These are phyloP conservation scores for Hymenoscyphus linearis DNA, from an alignment of 2,329 filamentous ascomycete genomes.

Conservation along the genomic window DNA sequence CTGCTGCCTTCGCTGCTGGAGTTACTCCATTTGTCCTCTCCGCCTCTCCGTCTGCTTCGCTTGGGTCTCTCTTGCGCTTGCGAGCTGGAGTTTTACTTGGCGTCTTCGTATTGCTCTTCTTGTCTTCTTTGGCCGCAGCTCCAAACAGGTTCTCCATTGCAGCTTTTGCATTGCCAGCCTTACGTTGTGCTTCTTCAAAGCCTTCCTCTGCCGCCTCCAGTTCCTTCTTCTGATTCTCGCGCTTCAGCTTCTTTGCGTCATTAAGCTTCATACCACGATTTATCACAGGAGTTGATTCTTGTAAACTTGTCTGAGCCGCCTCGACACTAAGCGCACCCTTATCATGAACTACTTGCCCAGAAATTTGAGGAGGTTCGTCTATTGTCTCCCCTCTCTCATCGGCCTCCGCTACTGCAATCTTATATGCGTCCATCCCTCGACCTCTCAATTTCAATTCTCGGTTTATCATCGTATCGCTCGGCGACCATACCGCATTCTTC, in stretches of 20 bases:
- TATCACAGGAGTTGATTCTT: conserved; percentile 57
- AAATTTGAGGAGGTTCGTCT: conserved; percentile 35
- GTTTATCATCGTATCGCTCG: conserved; percentile 80
- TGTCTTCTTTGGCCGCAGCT: conserved; percentile 13
- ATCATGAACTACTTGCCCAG: conserved; percentile 42
- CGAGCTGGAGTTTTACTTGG: conserved; percentile 22
- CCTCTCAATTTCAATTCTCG: conserved; percentile 68
- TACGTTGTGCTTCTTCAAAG: conserved; percentile 47
- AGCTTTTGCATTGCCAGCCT: conserved; percentile 35
- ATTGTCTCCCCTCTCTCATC: conserved; percentile 61
- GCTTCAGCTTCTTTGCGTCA: conserved; percentile 73
- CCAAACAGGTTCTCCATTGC: conserved; percentile 38
- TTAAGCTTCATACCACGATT: conserved; percentile 75
- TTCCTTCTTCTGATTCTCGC: conserved; percentile 67
- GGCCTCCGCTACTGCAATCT: conserved; percentile 57
- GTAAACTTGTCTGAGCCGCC: conserved; percentile 37
- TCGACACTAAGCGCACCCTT: conserved; percentile 53
- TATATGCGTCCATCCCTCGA: conserved; percentile 59
- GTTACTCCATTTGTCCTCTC: conserved; percentile 21
- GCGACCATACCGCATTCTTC: conserved; percentile 83
- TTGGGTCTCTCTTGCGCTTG: conserved; percentile 30
- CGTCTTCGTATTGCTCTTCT: conserved; percentile 20
- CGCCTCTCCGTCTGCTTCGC: conserved; percentile 15
- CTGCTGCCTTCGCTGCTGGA: conserved; percentile 15
- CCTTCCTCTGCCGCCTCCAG: conserved; percentile 59